Percentiles rank a stretch among this genome's conserved stretches.
Conservation (phyloP, 163 green algal genomes). For the Volvox carteri region DNA sequence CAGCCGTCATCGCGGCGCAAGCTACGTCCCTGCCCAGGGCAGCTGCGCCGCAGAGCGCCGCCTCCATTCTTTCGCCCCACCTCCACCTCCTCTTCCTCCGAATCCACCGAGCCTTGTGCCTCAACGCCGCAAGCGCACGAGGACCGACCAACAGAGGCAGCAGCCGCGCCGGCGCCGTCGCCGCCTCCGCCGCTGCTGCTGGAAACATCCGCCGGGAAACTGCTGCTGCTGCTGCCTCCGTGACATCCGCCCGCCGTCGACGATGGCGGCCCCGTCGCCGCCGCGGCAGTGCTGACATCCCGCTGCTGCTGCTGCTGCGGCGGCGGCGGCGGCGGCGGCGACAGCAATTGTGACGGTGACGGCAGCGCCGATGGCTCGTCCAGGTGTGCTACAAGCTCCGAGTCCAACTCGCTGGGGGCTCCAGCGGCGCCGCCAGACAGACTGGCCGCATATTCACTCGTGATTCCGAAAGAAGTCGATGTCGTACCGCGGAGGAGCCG, state of each 20-base stretch:
- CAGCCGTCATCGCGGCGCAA: neutral
- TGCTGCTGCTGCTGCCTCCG: too few species aligned
- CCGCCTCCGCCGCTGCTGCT: neutral
- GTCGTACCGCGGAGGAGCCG: neutral
- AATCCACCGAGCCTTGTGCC: too few species aligned
- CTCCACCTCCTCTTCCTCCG: neutral
- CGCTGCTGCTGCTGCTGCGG: too few species aligned
- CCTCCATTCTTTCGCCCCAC: neutral
- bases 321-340: neutral
- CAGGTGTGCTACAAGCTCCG: neutral
- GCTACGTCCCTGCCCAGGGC: neutral
- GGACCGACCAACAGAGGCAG: too few species aligned
- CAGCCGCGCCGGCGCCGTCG: neutral
- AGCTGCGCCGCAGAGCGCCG: neutral
- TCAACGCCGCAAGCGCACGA: too few species aligned
- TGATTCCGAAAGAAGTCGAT: neutral
- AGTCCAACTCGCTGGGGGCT: slow-evolving; percentile 30
- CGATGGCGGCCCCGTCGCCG: too few species aligned
- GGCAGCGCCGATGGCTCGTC: neutral
- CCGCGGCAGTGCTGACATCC: too few species aligned
- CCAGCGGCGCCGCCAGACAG: neutral
- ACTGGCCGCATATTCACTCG: slow-evolving; percentile 18
- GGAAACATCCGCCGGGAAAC: too few species aligned
- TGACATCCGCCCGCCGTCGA: too few species aligned
- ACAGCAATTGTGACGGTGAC: neutral